Percentiles rank a stretch among this genome's conserved stretches.
Evolutionary conservation across 2,329 filamentous ascomycete species (phyloP).

Genomic region (Gremmenia infestans): DNA sequence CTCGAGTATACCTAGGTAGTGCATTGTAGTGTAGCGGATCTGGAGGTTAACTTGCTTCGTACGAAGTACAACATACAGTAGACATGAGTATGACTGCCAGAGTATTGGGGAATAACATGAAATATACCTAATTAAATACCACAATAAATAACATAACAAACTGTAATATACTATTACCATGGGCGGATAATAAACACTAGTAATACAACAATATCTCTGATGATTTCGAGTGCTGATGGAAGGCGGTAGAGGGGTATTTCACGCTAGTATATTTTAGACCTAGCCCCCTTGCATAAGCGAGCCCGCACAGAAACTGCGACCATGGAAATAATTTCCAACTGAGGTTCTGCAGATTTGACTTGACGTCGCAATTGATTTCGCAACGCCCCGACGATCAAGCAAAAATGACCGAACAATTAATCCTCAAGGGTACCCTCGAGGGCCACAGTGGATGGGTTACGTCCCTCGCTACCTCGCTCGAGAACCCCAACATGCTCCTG

Average conservation of each 20-base stretch:
- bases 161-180: no score
- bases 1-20: background rate
- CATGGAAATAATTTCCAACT: background rate
- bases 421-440: conserved; percentile 95
- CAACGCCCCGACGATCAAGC: conserved; percentile 19
- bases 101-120: background rate
- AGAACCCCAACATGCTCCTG: conserved; percentile 99
- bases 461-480: conserved; percentile 94
- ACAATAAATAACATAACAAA: background rate
- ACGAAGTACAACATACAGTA: no score
- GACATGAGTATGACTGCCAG: background rate
- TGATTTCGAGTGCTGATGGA: no score
- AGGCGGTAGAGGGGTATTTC: no score
- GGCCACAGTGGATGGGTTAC: conserved; percentile 99
- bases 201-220: no score
- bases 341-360: background rate
- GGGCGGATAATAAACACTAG: no score
- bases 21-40: background rate
- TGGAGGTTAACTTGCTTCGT: background rate
- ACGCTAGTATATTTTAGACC: background rate
- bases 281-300: background rate
- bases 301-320: no score
- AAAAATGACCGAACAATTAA: conserved; percentile 39
- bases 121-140: background rate
- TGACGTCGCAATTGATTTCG: conserved; percentile 21